A percentile compares a stretch with the other conserved stretches of the same genome.
Conservation (phyloP, 1,284 basidiomycete genomes). For the Xanthoconium separans region DNA sequence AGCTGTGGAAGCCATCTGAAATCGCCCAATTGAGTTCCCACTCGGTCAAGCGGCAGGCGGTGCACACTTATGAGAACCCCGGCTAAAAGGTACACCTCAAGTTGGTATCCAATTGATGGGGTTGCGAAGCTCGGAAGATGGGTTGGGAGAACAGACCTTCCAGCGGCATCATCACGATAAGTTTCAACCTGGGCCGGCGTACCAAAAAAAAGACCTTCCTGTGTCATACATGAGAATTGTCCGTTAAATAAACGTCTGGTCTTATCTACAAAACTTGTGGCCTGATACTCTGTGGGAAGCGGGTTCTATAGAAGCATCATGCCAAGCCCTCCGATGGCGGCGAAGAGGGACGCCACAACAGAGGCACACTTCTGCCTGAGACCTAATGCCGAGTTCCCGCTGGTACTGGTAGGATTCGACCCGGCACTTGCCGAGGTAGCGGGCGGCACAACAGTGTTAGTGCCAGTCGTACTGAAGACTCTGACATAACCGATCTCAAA, state of each 20-base stretch:
- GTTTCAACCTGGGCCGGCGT: not conserved
- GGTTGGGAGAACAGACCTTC: not conserved
- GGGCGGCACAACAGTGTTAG: constrained; percentile 24
- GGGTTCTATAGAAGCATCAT: constrained; percentile 12
- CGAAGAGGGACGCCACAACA: constrained; percentile 10
- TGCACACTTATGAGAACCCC: not conserved
- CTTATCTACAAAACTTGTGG: not conserved
- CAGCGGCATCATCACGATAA: not conserved
- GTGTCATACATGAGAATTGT: not conserved
- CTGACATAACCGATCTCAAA: constrained; percentile 70
- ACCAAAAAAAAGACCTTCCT: not conserved
- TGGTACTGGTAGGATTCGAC: constrained; percentile 2
- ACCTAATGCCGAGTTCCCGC: constrained; percentile 7
- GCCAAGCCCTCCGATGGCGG: constrained; percentile 17
- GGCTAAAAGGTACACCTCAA: not conserved
- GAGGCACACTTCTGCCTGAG: not conserved
- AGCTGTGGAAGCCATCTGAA: not conserved
- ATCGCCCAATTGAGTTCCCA: constrained; percentile 6
- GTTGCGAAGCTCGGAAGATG: not conserved
- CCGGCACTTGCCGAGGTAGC: constrained; percentile 19
- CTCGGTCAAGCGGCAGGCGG: not conserved
- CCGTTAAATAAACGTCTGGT: not conserved
- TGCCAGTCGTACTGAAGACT: constrained; percentile 44
- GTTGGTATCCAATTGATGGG: not conserved
- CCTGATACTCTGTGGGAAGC: not conserved